These are phyloP conservation scores for Gaeumannomyces tritici DNA, from an alignment of 2,329 filamentous ascomycete genomes.

Conservation along the genomic window DNA sequence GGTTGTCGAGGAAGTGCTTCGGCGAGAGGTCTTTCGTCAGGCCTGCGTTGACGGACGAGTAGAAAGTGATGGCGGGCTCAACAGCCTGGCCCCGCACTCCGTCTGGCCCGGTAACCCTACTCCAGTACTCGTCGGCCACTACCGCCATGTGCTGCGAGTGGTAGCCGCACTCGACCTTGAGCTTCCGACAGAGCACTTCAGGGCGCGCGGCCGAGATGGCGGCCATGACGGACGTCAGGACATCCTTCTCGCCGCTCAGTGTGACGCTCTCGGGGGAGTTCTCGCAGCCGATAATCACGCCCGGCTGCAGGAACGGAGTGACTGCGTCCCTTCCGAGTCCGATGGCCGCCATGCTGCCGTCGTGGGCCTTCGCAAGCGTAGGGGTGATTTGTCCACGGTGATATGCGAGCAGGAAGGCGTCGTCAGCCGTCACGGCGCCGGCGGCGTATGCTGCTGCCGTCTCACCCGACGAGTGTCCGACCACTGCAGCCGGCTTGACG, in stretches of 20 bases:
- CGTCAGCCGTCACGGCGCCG: constrained; percentile 6
- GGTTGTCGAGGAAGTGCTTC: constrained; percentile 23
- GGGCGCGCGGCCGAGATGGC: neutral
- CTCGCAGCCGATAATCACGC: constrained; percentile 8
- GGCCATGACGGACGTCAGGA: constrained; percentile 5
- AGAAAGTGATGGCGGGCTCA: constrained; percentile 1
- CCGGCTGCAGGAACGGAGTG: neutral
- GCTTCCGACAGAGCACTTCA: constrained; percentile 5
- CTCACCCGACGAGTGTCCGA: constrained; percentile 12
- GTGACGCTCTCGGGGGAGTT: constrained; percentile 6
- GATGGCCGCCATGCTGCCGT: constrained; percentile 6
- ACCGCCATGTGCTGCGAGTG: constrained; percentile 5
- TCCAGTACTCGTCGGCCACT: neutral
- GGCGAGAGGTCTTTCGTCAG: constrained; percentile 4
- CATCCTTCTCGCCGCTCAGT: constrained; percentile 2
- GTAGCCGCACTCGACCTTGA: constrained; percentile 6
- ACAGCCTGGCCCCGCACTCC: neutral
- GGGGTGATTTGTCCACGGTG: constrained; percentile 8
- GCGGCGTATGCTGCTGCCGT: constrained; percentile 12
- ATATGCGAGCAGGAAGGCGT: constrained; percentile 10
- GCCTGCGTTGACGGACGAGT: neutral
- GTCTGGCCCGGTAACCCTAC: neutral
- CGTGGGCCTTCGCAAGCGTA: neutral
- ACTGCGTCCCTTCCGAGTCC: constrained; percentile 3
- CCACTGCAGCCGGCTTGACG: constrained; percentile 9